Percentiles rank a stretch among this genome's conserved stretches.
Evolutionary conservation across 1,139 yeast species (phyloP).

Genomic region (Magnusiomyces starmeri): DNA sequence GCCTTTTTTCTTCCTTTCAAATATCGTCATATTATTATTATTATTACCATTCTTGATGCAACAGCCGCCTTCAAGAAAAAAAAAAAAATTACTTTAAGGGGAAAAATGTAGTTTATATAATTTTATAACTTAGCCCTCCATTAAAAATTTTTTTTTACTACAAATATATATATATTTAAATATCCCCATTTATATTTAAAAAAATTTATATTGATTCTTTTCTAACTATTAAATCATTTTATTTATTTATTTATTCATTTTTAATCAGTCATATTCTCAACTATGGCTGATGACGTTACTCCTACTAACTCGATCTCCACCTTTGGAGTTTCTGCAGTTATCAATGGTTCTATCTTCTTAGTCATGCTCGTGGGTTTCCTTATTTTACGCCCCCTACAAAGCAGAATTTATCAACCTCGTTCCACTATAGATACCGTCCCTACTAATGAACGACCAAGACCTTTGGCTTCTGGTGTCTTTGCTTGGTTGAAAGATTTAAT

Average conservation of each 20-base stretch:
- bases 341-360: slow-evolving; percentile 51
- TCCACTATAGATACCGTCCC: slow-evolving; percentile 45
- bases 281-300: slow-evolving; percentile 3
- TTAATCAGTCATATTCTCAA: too few relatives aligned
- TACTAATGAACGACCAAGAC: slow-evolving; percentile 35
- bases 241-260: too few relatives aligned
- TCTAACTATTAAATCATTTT: too few relatives aligned
- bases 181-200: too few relatives aligned
- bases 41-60: not conserved
- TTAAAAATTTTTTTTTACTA: not conserved
- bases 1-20: not conserved
- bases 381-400: slow-evolving; percentile 54
- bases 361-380: slow-evolving; percentile 54
- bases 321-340: slow-evolving; percentile 47
- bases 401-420: slow-evolving; percentile 78
- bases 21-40: not conserved
- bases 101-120: too few relatives aligned
- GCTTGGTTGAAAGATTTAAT: slow-evolving; percentile 34
- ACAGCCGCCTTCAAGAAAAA: not conserved
- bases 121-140: too few relatives aligned
- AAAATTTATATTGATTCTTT: too few relatives aligned
- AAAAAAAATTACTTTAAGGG: too few relatives aligned
- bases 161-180: not conserved
- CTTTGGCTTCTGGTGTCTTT: slow-evolving; percentile 29
- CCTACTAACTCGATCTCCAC: slow-evolving; percentile 28